phyloP scores from a whole-genome alignment of 2,329 filamentous ascomycete species.

The Fusarium nygamai region DNA sequence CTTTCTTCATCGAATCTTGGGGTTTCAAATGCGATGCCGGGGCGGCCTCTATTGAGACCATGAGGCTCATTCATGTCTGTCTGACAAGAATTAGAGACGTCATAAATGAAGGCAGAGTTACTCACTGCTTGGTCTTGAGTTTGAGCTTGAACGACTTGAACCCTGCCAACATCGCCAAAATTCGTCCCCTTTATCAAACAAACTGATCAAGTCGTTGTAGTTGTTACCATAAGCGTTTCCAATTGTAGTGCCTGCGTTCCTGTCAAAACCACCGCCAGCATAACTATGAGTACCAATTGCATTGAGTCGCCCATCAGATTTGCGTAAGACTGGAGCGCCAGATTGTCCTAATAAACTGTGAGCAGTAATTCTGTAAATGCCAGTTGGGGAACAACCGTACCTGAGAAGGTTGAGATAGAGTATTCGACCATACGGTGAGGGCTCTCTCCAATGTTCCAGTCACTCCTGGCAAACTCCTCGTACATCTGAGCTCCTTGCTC shows the following conservation, averaged over 20 bases:
- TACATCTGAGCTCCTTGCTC: slow-evolving; percentile 49
- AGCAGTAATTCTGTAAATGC: accelerated
- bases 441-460: slow-evolving; percentile 37
- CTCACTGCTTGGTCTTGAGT: neutral
- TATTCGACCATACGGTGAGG: slow-evolving; percentile 46
- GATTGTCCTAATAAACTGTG: slow-evolving; percentile 36
- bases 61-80: neutral
- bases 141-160: neutral
- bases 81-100: neutral
- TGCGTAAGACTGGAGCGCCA: slow-evolving; percentile 42
- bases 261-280: slow-evolving; percentile 31
- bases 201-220: slow-evolving; percentile 29
- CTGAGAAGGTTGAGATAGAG: slow-evolving; percentile 41
- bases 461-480: slow-evolving; percentile 39
- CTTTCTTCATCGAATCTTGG: slow-evolving; percentile 13
- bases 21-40: neutral
- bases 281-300: slow-evolving; percentile 46
- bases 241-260: slow-evolving; percentile 43
- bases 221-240: slow-evolving; percentile 32
- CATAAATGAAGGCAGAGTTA: neutral
- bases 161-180: neutral
- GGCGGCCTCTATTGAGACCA: neutral
- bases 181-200: slow-evolving; percentile 3
- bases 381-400: slow-evolving; percentile 23
- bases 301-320: neutral